Evolutionary conservation across 192 early-diverging fungal species (phyloP).

Genomic region (Endogone sp.): DNA sequence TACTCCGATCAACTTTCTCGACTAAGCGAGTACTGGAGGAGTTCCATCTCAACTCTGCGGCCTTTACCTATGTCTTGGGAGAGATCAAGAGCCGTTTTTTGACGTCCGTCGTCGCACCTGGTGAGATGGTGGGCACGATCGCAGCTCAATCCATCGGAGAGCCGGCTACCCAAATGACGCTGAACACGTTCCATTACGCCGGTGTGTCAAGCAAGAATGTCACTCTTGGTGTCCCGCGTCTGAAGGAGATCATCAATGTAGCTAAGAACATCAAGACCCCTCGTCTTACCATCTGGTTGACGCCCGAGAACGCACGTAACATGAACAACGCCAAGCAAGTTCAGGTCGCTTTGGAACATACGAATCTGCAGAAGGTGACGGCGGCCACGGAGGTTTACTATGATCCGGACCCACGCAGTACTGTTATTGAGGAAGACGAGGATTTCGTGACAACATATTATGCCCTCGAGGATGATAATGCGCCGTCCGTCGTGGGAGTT

Average conservation of each 20-base stretch:
- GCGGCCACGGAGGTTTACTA: slow-evolving; percentile 92
- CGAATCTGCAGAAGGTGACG: slow-evolving; percentile 84
- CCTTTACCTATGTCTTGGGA: slow-evolving; percentile 93
- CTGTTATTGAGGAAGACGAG: slow-evolving; percentile 81
- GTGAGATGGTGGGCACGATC: slow-evolving; percentile 97
- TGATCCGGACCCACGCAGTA: slow-evolving; percentile 82
- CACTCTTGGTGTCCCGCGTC: slow-evolving; percentile 94
- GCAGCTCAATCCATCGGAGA: slow-evolving; percentile 99
- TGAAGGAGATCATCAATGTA: slow-evolving; percentile 99
- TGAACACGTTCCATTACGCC: slow-evolving; percentile 99
- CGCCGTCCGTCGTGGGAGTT: slow-evolving; percentile 44
- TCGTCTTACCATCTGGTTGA: slow-evolving; percentile 71
- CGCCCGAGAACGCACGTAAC: slow-evolving; percentile 63
- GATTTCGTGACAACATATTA: slow-evolving; percentile 86
- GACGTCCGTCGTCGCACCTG: slow-evolving; percentile 85
- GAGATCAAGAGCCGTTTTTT: slow-evolving; percentile 92
- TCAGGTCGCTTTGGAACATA: slow-evolving; percentile 85
- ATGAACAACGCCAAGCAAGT: slow-evolving; percentile 85
- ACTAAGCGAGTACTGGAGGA: slow-evolving; percentile 85
- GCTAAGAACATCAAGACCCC: slow-evolving; percentile 97
- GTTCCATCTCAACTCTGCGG: slow-evolving; percentile 79
- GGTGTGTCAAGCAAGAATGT: slow-evolving; percentile 97
- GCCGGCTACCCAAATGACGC: slow-evolving; percentile 99
- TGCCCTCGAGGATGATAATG: slow-evolving; percentile 77
- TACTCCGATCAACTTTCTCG: slow-evolving; percentile 74